A percentile compares a stretch with the other conserved stretches of the same genome.
Conservation (phyloP, 2,329 filamentous ascomycete genomes). For the Aspergillus pseudoterreus region DNA sequence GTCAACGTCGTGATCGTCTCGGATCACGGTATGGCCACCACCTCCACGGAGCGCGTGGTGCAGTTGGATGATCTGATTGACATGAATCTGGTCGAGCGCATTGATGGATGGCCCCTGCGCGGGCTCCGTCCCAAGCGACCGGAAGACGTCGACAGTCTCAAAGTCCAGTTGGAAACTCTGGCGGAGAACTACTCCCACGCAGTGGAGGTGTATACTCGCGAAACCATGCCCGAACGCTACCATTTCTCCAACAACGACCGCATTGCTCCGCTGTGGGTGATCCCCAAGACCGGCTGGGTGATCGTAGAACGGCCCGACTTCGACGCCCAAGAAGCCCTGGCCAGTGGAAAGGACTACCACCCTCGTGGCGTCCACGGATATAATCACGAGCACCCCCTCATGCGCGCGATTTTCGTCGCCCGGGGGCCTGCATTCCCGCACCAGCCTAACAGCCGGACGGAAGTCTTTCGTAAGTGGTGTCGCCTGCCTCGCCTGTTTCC, state of each 20-base stretch:
- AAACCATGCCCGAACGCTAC: constrained; percentile 87
- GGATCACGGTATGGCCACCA: constrained; percentile 97
- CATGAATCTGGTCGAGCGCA: constrained; percentile 70
- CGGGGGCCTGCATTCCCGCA: constrained; percentile 90
- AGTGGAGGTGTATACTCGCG: constrained; percentile 80
- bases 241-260: constrained; percentile 85
- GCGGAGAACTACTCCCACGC: constrained; percentile 56
- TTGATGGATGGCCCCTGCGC: constrained; percentile 90
- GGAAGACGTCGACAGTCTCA: constrained; percentile 62
- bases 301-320: constrained; percentile 80
- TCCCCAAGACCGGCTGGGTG: constrained; percentile 89
- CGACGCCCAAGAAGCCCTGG: constrained; percentile 64
- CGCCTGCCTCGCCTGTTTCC: too few relatives aligned
- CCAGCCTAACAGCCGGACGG: constrained; percentile 71
- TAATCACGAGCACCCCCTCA: constrained; percentile 88
- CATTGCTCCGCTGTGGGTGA: constrained; percentile 91
- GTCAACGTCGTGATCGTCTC: constrained; percentile 96
- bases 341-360: constrained; percentile 65
- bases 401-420: constrained; percentile 94
- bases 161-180: constrained; percentile 56
- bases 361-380: constrained; percentile 90
- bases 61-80: constrained; percentile 90
- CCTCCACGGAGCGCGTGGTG: constrained; percentile 71
- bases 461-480: constrained; percentile 69
- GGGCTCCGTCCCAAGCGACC: constrained; percentile 77